Base-by-base conservation (phyloP, 75 land plant species). In the Pinus taeda region DNA sequence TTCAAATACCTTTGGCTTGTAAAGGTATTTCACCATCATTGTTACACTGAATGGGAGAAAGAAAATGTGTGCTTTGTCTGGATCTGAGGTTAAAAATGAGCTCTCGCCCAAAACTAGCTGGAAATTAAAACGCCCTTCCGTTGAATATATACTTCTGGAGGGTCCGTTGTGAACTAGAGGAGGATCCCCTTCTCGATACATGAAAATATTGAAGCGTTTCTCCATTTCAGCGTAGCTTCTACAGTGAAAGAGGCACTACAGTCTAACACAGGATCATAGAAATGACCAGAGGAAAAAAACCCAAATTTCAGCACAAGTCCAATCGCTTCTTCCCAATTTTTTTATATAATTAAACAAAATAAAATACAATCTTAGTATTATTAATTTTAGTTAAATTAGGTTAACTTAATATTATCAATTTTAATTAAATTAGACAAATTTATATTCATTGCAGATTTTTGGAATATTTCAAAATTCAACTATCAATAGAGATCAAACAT, bases 161-260 rank as follows among this genome's bases (percentile, higher is more conserved):
- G 96, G 94, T 12, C 98, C 97, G 71, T 90, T 80, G 26, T 95
- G 98, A 76, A 95, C 93, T 36, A 95, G 60, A n/a, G 98, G 98
- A 2, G 91, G 91, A 78, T 93, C 92, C 0, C 98, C 98, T 80
- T 95, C 98, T 39, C 76, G 73, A 60, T 95, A 95, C 1, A 88
- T 86, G 71, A 67, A 91, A 15, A 95, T 76, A 83, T 88, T 95
- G 74, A 95, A 88, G 37, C 77, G 73, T 61, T 90, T 90, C 74
- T 93, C 98, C 98, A 96, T 96, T 77, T 96, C 98, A 71, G 83
- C 56, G 57, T 93, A 96, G 83, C 98, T 93, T 87, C 98, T 96
- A 83, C 63, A 78, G 9, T 1, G 53, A 45, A 45, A 49, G 11
- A 49, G 2, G 11, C 53, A 49, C 53, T 49, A 45, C 8, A 49